Base-by-base conservation (phyloP, 371 early-diverging fungal species). In the Mucor ambiguus region DNA sequence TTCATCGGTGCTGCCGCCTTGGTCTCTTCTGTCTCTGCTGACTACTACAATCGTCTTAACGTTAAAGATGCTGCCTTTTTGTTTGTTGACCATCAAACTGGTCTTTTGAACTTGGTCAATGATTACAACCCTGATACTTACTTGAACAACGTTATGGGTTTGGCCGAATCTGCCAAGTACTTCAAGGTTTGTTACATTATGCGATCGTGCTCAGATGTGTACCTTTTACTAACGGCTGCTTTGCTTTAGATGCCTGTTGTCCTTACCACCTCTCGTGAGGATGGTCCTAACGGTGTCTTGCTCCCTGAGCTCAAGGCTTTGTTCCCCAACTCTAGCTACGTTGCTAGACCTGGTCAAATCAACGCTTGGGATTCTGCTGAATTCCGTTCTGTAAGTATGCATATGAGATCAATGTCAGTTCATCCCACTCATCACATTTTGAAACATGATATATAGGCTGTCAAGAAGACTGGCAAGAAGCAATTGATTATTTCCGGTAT, bases 41-140 rank as follows among this genome's bases (percentile, higher is more conserved):
- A 67, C 29, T 43, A 62, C 9, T 73, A 73, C 61, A 66, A 70
- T 29, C 67, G 71, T 33, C 64, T 73, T 29, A 48, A 59, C 43
- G 38, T 71, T 20, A 67, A 71, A 35, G 58, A 73, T 41, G 52
- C 62, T 24, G 71, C 60, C 18, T 67, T 73, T 38, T 72, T 73
- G 64, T 72, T 73, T 49, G 60, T 71, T 33, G 72, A 73, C 58
- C 72, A 71, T 43, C 74, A 73, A 71, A 68, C 68, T n/a, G 72
- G 71, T 52, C 68, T 73, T 28, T 54, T 72, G 29, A 67, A 67
- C 54, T 65, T 73, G 44, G 67, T 73, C 18, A 38, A 55, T 6
- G 75, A 74, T 38, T 74, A 65, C 48, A 64, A 64, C 12, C 68
- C 63, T 18, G 72, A 71, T 33, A 38, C 48, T 24, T 74, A 58